Percentiles rank a stretch among this genome's conserved stretches.
These are phyloP conservation scores for Anisogramma anomala DNA, from an alignment of 2,329 filamentous ascomycete species.

Conservation along the genomic window DNA sequence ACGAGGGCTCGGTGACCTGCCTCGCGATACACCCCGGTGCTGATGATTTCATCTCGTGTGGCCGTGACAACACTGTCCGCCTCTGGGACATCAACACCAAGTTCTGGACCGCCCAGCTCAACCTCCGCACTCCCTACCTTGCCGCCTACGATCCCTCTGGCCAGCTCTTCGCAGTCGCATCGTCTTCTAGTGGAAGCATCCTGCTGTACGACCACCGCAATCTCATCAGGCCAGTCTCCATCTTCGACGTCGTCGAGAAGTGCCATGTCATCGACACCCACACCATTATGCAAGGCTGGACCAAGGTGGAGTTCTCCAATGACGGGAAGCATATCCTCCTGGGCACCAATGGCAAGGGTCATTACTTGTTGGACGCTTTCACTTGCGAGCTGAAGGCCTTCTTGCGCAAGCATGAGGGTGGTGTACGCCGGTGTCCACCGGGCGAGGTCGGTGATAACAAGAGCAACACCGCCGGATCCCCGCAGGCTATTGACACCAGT, in stretches of 20 bases:
- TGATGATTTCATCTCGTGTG: slow-evolving; percentile 87
- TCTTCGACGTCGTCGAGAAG: slow-evolving; percentile 64
- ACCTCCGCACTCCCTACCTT: slow-evolving; percentile 70
- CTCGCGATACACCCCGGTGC: slow-evolving; percentile 73
- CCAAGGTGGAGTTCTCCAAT: slow-evolving; percentile 87
- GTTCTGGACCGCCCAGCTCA: slow-evolving; percentile 67
- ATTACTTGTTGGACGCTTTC: slow-evolving; percentile 91
- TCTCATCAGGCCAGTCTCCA: slow-evolving; percentile 84
- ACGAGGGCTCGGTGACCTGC: slow-evolving; percentile 72
- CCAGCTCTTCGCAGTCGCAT: slow-evolving; percentile 81
- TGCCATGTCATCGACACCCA: slow-evolving; percentile 38
- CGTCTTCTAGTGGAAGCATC: slow-evolving; percentile 64
- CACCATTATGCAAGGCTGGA: slow-evolving; percentile 63
- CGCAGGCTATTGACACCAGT: slow-evolving; percentile 39
- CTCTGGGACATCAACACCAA: slow-evolving; percentile 81
- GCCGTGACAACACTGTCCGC: slow-evolving; percentile 79
- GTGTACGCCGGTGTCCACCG: slow-evolving; percentile 39
- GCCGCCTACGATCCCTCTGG: slow-evolving; percentile 87
- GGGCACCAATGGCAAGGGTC: slow-evolving; percentile 70
- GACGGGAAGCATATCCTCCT: slow-evolving; percentile 81
- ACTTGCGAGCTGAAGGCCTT: slow-evolving; percentile 69
- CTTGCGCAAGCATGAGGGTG: slow-evolving; percentile 46
- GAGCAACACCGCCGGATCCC: slow-evolving; percentile 21
- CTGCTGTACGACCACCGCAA: slow-evolving; percentile 89
- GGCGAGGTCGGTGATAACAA: slow-evolving; percentile 35